A percentile compares a stretch with the other conserved stretches of the same genome.
Evolutionary conservation across 2,329 filamentous ascomycete species (phyloP).

Genomic region (Cladosporium sp.): DNA sequence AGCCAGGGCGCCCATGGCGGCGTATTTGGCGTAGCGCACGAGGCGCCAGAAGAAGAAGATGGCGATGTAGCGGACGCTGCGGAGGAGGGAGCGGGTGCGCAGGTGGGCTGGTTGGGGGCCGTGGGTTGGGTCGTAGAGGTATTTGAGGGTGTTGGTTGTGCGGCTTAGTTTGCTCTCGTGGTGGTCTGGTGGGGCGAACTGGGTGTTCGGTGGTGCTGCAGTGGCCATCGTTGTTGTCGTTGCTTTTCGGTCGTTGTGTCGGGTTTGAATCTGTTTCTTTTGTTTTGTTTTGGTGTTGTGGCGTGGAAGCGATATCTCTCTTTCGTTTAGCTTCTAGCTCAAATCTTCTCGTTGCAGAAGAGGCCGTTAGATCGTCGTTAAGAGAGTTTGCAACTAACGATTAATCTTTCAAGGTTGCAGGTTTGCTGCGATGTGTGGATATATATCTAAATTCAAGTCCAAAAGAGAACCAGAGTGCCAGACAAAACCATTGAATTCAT

Average conservation of each 20-base stretch:
- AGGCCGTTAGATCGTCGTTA: neutral
- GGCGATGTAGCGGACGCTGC: constrained; percentile 39
- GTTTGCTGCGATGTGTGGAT: neutral
- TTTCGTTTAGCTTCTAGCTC: neutral
- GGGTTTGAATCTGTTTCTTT: neutral
- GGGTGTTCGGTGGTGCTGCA: neutral
- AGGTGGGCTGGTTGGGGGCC: constrained; percentile 35
- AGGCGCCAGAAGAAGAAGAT: constrained; percentile 47
- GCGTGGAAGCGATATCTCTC: neutral
- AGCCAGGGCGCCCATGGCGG: constrained; percentile 42
- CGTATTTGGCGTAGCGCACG: constrained; percentile 46
- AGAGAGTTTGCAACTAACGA: neutral
- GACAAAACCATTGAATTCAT: neutral
- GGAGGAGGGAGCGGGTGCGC: constrained; percentile 43
- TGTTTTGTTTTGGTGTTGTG: neutral
- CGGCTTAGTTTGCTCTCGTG: constrained; percentile 17
- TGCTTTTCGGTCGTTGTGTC: neutral
- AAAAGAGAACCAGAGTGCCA: neutral
- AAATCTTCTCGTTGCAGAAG: neutral
- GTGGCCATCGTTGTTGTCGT: neutral
- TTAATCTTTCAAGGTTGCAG: neutral
- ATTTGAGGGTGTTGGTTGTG: constrained; percentile 37
- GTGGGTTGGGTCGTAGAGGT: constrained; percentile 40
- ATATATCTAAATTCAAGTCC: neutral
- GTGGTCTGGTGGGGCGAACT: neutral